phyloP scores from a whole-genome alignment of 23 red algal species.

The Gracilaria domingensis region DNA sequence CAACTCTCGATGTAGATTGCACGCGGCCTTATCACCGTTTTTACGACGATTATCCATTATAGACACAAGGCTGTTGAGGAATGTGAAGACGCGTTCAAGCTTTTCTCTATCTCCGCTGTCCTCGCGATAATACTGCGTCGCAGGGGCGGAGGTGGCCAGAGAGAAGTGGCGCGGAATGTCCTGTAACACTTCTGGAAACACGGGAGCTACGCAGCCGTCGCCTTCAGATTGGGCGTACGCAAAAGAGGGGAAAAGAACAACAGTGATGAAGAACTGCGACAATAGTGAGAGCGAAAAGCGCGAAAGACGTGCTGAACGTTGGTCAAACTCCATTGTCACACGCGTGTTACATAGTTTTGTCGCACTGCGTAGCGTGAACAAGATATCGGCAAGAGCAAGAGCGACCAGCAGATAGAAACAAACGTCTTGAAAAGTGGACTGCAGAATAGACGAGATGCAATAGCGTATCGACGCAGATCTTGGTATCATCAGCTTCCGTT shows the following conservation, averaged over 20 bases:
- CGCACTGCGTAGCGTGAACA: neutral
- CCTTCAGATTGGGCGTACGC: neutral
- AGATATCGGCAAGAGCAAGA: neutral
- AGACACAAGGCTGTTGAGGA: neutral
- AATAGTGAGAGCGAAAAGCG: neutral
- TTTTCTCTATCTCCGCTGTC: neutral
- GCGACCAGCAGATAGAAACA: neutral
- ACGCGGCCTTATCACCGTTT: neutral
- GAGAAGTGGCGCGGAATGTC: neutral
- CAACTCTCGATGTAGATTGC: slow-evolving; percentile 20
- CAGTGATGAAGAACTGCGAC: neutral
- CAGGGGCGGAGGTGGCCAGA: neutral
- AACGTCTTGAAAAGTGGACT: neutral
- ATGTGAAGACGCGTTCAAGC: neutral
- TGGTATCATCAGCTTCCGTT: too few relatives aligned
- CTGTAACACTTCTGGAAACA: neutral
- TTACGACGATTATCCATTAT: slow-evolving; percentile 24
- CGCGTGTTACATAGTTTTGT: slow-evolving; percentile 1
- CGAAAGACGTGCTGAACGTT: neutral
- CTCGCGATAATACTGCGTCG: neutral
- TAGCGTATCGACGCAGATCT: neutral
- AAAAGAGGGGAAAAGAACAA: neutral
- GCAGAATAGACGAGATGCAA: neutral
- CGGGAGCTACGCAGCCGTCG: neutral
- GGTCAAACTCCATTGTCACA: neutral